A percentile compares a stretch with the other conserved stretches of the same genome.
These are phyloP conservation scores for Paramecium sonneborni DNA, from an alignment of 73 alveolate genomes.

Conservation along the genomic window DNA sequence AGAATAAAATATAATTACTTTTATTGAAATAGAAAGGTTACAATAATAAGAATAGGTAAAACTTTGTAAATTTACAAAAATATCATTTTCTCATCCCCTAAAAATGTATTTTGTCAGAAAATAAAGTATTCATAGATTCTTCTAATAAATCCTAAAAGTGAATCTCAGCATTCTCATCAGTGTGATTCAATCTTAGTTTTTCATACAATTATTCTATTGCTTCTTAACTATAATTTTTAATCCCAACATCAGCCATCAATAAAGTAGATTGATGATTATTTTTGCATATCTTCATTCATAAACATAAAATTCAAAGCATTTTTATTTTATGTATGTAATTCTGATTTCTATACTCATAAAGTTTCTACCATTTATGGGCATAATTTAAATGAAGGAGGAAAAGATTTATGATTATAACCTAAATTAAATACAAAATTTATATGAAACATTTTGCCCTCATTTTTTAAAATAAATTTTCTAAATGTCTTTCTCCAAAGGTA, in stretches of 20 bases:
- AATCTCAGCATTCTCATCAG: constrained; percentile 89
- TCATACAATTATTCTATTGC: constrained; percentile 86
- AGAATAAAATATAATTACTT: too few relatives aligned
- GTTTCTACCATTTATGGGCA: constrained; percentile 98
- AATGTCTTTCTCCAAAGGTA: constrained; percentile 98
- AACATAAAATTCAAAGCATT: constrained; percentile 93
- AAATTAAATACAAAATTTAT: constrained; percentile 98
- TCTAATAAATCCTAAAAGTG: constrained; percentile 81
- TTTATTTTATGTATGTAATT: constrained; percentile 81
- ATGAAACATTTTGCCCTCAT: constrained; percentile 97
- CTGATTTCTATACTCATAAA: constrained; percentile 94
- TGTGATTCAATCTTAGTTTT: constrained; percentile 82
- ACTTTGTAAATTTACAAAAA: not conserved
- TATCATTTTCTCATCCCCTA: constrained; percentile 90
- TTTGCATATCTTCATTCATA: constrained; percentile 91
- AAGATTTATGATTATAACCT: constrained; percentile 97
- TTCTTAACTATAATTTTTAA: constrained; percentile 79
- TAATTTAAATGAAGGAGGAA: constrained; percentile 98
- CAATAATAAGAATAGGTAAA: not conserved
- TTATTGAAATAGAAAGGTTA: too few relatives aligned
- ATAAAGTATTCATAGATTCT: constrained; percentile 91
- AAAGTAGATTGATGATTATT: constrained; percentile 88
- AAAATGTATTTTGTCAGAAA: constrained; percentile 94
- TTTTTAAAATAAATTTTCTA: constrained; percentile 97
- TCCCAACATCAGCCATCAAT: constrained; percentile 94